phyloP scores from a whole-genome alignment of 805 yeast genomes.

The Metschnikowia sp. region DNA sequence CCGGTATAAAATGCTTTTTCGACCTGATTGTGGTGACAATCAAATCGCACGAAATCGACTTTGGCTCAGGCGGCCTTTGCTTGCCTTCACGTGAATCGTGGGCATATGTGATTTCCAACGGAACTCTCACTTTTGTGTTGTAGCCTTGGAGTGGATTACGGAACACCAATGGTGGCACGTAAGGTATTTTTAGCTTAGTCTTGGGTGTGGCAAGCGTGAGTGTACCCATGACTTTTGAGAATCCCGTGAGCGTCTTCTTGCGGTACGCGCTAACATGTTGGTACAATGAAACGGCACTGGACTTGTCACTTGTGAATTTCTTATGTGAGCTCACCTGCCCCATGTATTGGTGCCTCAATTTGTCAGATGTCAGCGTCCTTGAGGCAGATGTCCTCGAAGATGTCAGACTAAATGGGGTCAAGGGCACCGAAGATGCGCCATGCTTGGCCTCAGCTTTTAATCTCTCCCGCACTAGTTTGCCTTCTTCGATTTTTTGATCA shows the following conservation, averaged over 20 bases:
- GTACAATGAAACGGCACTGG: slow-evolving; percentile 19
- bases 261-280: slow-evolving; percentile 31
- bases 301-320: slow-evolving; percentile 10
- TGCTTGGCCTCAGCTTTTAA: slow-evolving; percentile 4
- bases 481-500: slow-evolving; percentile 24
- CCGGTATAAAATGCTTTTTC: slow-evolving; percentile 34
- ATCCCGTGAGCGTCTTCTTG: slow-evolving; percentile 34
- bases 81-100: slow-evolving; percentile 11
- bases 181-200: slow-evolving; percentile 23
- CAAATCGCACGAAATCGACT: slow-evolving; percentile 31
- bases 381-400: slow-evolving; percentile 10
- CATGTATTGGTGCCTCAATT: slow-evolving; percentile 32
- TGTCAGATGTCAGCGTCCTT: slow-evolving; percentile 11
- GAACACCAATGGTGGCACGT: slow-evolving; percentile 32
- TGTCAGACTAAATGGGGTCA: slow-evolving; percentile 12
- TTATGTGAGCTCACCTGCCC: slow-evolving; percentile 22
- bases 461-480: slow-evolving; percentile 11
- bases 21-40: slow-evolving; percentile 35
- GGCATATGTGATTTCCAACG: slow-evolving; percentile 31
- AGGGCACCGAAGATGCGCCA: background rate
- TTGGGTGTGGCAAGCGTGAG: slow-evolving; percentile 37
- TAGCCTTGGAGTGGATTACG: slow-evolving; percentile 16
- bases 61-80: slow-evolving; percentile 30
- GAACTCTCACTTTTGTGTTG: slow-evolving; percentile 25
- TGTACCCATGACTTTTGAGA: slow-evolving; percentile 27